Conservation (phyloP, 2,329 filamentous ascomycete species). For the Curvularia lunata region DNA sequence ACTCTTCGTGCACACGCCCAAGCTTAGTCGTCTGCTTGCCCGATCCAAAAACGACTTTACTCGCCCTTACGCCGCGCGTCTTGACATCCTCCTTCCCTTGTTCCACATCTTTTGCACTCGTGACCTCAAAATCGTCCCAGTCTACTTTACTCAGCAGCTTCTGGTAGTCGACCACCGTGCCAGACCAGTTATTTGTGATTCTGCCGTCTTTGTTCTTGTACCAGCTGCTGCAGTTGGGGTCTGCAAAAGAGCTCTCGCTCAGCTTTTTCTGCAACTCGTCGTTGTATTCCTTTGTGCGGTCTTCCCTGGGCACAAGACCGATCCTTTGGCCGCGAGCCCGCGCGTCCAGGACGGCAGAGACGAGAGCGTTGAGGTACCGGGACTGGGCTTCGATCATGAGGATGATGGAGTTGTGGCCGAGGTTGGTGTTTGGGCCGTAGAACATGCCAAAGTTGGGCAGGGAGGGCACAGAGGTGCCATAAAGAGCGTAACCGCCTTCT, state of each 20-base stretch:
- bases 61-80: constrained; percentile 30
- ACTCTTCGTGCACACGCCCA: constrained; percentile 56
- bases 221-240: constrained; percentile 62
- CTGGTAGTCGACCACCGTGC: constrained; percentile 64
- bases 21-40: constrained; percentile 47
- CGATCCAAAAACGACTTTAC: constrained; percentile 40
- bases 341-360: constrained; percentile 58
- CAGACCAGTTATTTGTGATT: constrained; percentile 65
- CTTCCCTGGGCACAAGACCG: constrained; percentile 53
- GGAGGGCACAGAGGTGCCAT: constrained; percentile 59
- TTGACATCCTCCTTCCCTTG: background rate
- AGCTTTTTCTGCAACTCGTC: constrained; percentile 55
- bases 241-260: constrained; percentile 57
- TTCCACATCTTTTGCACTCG: background rate
- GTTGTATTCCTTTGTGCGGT: constrained; percentile 55
- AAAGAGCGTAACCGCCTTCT: constrained; percentile 59
- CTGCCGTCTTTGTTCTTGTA: constrained; percentile 62
- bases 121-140: constrained; percentile 55
- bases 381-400: constrained; percentile 67
- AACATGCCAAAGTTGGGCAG: constrained; percentile 65
- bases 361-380: constrained; percentile 60
- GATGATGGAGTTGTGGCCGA: constrained; percentile 64
- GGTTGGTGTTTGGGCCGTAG: constrained; percentile 63
- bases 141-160: constrained; percentile 51
- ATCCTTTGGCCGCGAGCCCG: constrained; percentile 50